Percentiles rank a stretch among this genome's conserved stretches.
Conservation (phyloP, 2,329 filamentous ascomycete species). For the Colletotrichum navitas region DNA sequence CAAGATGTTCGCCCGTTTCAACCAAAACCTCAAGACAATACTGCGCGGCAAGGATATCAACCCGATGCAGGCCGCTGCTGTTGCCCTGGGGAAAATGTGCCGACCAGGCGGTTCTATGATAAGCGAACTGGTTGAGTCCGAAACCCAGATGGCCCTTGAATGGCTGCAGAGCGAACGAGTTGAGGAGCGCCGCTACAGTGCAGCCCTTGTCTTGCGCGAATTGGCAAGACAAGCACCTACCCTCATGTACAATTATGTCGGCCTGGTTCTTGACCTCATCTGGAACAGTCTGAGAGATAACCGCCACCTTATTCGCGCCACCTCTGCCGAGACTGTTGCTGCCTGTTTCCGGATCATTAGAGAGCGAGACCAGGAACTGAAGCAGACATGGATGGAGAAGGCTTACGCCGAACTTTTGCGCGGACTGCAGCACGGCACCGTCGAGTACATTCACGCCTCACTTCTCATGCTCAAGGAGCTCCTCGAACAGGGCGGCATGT, state of each 20-base stretch:
- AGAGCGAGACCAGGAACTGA: constrained; percentile 89
- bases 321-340: constrained; percentile 91
- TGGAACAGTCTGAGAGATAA: constrained; percentile 94
- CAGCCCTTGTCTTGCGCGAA: constrained; percentile 90
- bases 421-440: constrained; percentile 82
- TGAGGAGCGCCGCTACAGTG: constrained; percentile 93
- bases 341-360: constrained; percentile 97
- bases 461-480: constrained; percentile 93
- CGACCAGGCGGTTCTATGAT: constrained; percentile 93
- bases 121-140: constrained; percentile 94
- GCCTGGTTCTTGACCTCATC: constrained; percentile 94
- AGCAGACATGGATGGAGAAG: constrained; percentile 88
- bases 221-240: constrained; percentile 94
- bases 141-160: constrained; percentile 95
- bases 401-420: constrained; percentile 88
- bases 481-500: constrained; percentile 96
- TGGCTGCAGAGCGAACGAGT: constrained; percentile 96
- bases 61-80: constrained; percentile 90
- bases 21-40: constrained; percentile 88
- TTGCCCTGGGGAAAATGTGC: constrained; percentile 89
- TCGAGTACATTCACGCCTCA: constrained; percentile 94
- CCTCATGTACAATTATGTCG: constrained; percentile 93
- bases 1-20: constrained; percentile 90
- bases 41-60: constrained; percentile 91
- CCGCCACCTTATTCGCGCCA: constrained; percentile 91